Base-by-base conservation (phyloP, 2,329 filamentous ascomycete genomes). In the Tricladium varicosporioides region DNA sequence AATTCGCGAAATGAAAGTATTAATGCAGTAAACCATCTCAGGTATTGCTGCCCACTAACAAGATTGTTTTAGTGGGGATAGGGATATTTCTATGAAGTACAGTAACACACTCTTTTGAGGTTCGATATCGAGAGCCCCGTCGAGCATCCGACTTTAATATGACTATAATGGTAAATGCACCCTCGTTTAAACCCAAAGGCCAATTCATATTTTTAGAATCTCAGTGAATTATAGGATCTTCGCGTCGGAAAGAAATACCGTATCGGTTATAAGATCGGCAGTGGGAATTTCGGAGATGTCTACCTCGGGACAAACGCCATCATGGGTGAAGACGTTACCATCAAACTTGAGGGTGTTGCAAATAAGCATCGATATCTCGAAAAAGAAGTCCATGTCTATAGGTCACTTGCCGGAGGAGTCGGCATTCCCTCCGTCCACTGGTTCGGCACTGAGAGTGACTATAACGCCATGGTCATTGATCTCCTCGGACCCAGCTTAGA, bases 221-320 rank as follows among this genome's bases (percentile, higher is more conserved):
- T n/a, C n/a, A n/a, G n/a, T n/a, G n/a, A n/a, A n/a, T n/a, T 14
- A 5, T 70, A 97, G 93, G 94, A 99, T 85, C 87, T 99, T 71
- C 92, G 94, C 72, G 94, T 99, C 78, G 94, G 94, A 77, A 97
- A 97, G 77, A 97, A 99, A 74, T 99, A 99, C 86, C 92, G 94
- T 70, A 97, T 99, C 76, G 94, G 94, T 75, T 91, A 94, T 70
- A 99, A 99, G 84, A 99, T 99, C 71, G 94, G 94, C 69, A 96
- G 92, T 68, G 94, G 94, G 67, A 92, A 88, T 71, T 99, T 99
- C 75, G 94, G 94, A 79, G 94, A 97, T 70, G 97, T 99, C 73
- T 99, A 97, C 78, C 86, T 97, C 54, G 94, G 94, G 69, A 99
- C 94, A 75, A 97, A 99, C 81, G 97, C 99, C 79, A 97, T 97